Conservation (phyloP, 2,329 filamentous ascomycete species). For the Magnaporthiopsis rhizophila region DNA sequence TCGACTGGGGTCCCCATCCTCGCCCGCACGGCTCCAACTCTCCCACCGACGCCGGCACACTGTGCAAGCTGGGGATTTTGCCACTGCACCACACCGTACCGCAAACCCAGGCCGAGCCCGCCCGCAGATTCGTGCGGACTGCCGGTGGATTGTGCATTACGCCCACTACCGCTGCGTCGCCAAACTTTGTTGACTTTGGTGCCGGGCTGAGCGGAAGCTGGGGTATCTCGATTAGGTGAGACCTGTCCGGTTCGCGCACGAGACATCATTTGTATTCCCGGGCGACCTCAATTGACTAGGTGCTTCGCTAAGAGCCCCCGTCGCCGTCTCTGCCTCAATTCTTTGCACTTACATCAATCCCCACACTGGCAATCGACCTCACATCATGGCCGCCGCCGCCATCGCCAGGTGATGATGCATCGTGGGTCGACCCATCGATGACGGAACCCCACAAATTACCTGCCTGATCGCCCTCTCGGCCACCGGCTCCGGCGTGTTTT, state of each 20-base stretch:
- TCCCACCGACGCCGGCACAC: not conserved
- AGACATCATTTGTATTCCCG: not conserved
- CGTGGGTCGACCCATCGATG: constrained; percentile 1
- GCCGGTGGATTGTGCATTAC: not conserved
- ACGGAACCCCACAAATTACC: constrained; percentile 7
- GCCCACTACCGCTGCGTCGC: not conserved
- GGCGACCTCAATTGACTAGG: not conserved
- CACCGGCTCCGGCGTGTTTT: not conserved
- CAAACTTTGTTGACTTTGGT: not conserved
- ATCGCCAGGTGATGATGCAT: constrained; percentile 4
- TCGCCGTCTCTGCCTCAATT: not conserved
- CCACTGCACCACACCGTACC: not conserved
- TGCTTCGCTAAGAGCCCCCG: not conserved
- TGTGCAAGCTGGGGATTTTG: not conserved
- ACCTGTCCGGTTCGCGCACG: not conserved
- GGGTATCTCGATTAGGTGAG: not conserved
- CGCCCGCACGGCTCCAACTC: no score
- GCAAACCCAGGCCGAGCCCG: not conserved
- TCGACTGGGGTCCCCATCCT: no score
- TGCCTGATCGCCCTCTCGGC: not conserved
- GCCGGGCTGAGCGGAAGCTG: not conserved
- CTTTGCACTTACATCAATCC: not conserved
- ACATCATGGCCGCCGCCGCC: constrained; percentile 2
- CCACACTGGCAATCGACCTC: not conserved
- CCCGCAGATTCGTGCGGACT: not conserved